Base-by-base conservation (phyloP, 2,329 filamentous ascomycete genomes). In the Chrysosporium keratinophilum region DNA sequence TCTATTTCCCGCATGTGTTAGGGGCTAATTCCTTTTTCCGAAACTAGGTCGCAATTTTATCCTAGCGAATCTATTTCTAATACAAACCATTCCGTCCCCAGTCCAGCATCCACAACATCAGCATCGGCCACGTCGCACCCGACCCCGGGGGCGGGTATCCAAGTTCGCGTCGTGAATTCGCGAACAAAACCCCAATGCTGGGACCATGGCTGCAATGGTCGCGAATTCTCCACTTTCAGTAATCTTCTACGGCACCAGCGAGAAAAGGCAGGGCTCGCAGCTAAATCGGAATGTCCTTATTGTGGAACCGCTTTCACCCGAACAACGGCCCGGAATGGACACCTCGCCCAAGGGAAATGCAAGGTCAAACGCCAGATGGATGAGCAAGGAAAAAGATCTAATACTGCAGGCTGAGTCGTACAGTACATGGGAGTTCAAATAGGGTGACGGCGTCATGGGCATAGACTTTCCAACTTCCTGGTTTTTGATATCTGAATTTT, bases 171-270 rank as follows among this genome's bases (percentile, higher is more conserved):
- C 14, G 77, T 89, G 15, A 84, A 86, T 67, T 83, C 82, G 61
- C 80, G 87, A 59, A 88, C 88, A n/a, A 95, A 95, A 72, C 89
- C 90, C 44, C 88, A 95, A 67, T 96, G 91, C 70, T 97, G 88
- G 87, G 91, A 96, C 57, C 91, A 97, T 65, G 91, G 90, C 10
- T 97, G 91, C 75, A 95, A 96, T 64, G 91, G 91, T 17, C 83
- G 90, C 31, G 87, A 95, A 64, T 97, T 97, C 66, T 95, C 88
- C 15, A 96, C 91, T 2, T 96, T 96, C 67, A 95, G 89, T 78
- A 96, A 96, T 67, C 79, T 96, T 2, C 76, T 96, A 37, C 80
- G 91, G 58, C 91, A 97, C 68, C 90, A 96, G 70, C 81, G 91
- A 42, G 91, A 97, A 70, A 96, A 95, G 69, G 94, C 88, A 0